Conservation (phyloP, 2,329 filamentous ascomycete species). For the Pochonia chlamydosporia region DNA sequence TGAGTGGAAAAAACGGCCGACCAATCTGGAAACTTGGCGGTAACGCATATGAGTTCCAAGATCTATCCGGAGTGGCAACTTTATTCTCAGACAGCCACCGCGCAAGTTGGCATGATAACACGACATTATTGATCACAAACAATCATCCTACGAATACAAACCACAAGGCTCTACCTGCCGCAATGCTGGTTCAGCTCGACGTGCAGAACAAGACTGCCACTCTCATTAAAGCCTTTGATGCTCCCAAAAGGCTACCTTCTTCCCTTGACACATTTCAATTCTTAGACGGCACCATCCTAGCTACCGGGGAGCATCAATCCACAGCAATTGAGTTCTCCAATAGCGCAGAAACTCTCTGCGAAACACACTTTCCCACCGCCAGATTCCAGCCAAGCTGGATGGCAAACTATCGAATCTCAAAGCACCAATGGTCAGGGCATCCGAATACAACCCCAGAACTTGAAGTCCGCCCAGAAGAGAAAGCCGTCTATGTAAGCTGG, state of each 20-base stretch:
- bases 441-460: slow-evolving; percentile 25
- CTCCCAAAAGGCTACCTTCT: slow-evolving; percentile 37
- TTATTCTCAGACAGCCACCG: slow-evolving; percentile 47
- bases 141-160: slow-evolving; percentile 18
- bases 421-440: slow-evolving; percentile 45
- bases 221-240: slow-evolving; percentile 39
- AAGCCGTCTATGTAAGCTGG: slow-evolving; percentile 43
- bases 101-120: slow-evolving; percentile 44
- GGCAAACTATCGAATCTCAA: slow-evolving; percentile 50
- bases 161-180: slow-evolving; percentile 13
- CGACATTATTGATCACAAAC: slow-evolving; percentile 38
- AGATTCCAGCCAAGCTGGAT: slow-evolving; percentile 19
- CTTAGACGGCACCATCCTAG: slow-evolving; percentile 46
- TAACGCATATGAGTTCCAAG: slow-evolving; percentile 31
- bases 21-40: slow-evolving; percentile 51
- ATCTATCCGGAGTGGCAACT: slow-evolving; percentile 22
- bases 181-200: slow-evolving; percentile 21
- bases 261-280: slow-evolving; percentile 42
- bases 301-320: slow-evolving; percentile 50
- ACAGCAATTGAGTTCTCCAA: slow-evolving; percentile 42
- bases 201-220: slow-evolving; percentile 14
- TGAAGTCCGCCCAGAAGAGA: slow-evolving; percentile 16
- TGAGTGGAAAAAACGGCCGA: slow-evolving; percentile 39
- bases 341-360: slow-evolving; percentile 47
- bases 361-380: slow-evolving; percentile 36